Base-by-base conservation (phyloP, 306 rosid species). In the Malus sieversii region DNA sequence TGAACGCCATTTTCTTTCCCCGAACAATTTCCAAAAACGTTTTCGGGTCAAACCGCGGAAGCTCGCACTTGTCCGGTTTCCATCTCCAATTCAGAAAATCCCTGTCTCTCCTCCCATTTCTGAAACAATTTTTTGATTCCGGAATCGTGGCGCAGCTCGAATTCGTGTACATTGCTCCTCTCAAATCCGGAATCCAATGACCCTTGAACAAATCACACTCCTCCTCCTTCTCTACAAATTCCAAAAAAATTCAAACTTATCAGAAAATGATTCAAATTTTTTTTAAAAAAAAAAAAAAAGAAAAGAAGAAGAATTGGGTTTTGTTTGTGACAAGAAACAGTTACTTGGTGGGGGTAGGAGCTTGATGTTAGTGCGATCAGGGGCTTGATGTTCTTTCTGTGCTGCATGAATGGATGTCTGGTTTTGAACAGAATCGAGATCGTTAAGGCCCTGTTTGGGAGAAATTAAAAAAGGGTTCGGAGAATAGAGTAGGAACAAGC, bases 31-130 rank as follows among this genome's bases (percentile, higher is more conserved):
- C 73, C 71, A 90, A 85, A 57, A 92, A 95, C 2, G 74, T 53
- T 51, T 42, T 87, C 13, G 92, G 78, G 22, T 90, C 86, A 30
- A 95, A 92, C 30, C 81, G 63, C 0, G 88, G 93, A 10, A 95
- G 89, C 4, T 92, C 89, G 11, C 99, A 92, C 8, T 86, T 45
- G 0, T 90, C 63, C 3, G 97, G 97, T 77, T 86, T 92, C 97
- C 99, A 92, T 89, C 80, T 89, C 99, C 99, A 95, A 51, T 89
- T 85, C n/a, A 95, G 87, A 66, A 89, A 95, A 81, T 82, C 92
- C 38, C 0, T 66, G 70, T 95, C 96, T 60, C 3, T 58, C 74
- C 99, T 89, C 8, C 99, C 99, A 1, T 92, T 76, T 44, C 78
- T 87, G 80, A 95, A 92, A 75, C 99, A 95, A 70, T 95, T 89